A percentile compares a stretch with the other conserved stretches of the same genome.
phyloP scores from a whole-genome alignment of 2,329 filamentous ascomycete species.

The Fusarium luffae region DNA sequence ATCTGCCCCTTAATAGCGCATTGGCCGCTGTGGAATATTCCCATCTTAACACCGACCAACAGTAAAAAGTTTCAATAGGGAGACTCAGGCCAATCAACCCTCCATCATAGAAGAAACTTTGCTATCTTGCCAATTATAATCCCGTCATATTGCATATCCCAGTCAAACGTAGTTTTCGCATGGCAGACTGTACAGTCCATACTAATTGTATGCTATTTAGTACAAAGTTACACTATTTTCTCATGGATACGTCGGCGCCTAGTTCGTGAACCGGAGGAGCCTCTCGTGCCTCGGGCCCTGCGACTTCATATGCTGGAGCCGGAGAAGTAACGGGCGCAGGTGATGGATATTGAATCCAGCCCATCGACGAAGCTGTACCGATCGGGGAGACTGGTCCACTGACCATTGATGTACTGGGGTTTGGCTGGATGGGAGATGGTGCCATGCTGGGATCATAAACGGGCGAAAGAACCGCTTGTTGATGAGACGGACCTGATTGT shows the following conservation, averaged over 20 bases:
- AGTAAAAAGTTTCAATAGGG: no score
- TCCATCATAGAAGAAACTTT: no score
- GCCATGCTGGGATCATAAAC: not conserved
- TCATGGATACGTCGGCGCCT: not conserved
- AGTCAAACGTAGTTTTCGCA: no score
- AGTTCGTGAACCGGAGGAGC: not conserved
- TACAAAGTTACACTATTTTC: no score
- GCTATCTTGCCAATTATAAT: no score
- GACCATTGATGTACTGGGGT: not conserved
- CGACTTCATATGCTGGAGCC: constrained; percentile 1
- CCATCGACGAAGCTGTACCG: not conserved
- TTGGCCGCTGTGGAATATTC: not conserved
- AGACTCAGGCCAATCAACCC: no score
- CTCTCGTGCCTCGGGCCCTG: not conserved
- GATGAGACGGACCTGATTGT: not conserved
- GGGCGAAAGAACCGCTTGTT: not conserved
- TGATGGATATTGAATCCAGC: not conserved
- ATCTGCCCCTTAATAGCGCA: not conserved
- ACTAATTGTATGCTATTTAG: no score
- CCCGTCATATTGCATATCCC: no score
- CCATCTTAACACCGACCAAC: no score
- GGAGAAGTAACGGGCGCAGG: not conserved
- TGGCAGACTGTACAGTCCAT: no score
- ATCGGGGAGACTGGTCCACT: not conserved
- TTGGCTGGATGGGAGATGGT: not conserved